Percentiles rank a stretch among this genome's conserved stretches.
phyloP scores from a whole-genome alignment of 768 basidiomycete species.

The Dioszegia aurantiaca region DNA sequence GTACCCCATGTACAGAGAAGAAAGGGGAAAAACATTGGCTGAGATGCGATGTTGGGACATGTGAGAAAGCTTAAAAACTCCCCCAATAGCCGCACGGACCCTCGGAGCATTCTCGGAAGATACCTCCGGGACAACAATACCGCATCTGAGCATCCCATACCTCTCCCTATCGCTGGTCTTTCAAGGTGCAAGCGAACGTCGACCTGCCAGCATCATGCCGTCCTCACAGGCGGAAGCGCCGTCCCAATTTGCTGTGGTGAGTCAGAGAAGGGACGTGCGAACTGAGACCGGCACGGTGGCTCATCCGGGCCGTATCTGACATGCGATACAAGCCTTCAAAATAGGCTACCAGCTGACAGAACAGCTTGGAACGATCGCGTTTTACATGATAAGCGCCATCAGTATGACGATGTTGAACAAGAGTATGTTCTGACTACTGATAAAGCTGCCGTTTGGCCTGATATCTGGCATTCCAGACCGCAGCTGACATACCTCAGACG shows the following conservation, averaged over 20 bases:
- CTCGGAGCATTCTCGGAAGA: too few species aligned
- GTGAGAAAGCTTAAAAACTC: neutral
- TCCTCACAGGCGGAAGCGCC: conserved; percentile 4
- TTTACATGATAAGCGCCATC: conserved; percentile 44
- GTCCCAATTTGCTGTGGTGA: conserved; percentile 1
- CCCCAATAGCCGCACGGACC: neutral
- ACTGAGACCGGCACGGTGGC: too few species aligned
- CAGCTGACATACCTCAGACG: conserved; percentile 18
- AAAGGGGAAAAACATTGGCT: neutral
- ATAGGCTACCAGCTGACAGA: conserved; percentile 1
- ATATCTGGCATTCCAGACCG: neutral
- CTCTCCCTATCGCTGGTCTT: neutral
- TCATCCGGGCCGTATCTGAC: too few species aligned
- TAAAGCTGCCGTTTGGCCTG: too few species aligned
- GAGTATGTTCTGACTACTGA: conserved; percentile 15
- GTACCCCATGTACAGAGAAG: conserved; percentile 8
- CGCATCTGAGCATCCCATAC: too few species aligned
- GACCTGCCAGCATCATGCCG: neutral
- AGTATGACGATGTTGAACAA: conserved; percentile 44
- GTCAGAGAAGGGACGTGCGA: too few species aligned
- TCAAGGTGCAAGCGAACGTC: too few species aligned
- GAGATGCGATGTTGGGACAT: neutral
- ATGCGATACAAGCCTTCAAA: too few species aligned
- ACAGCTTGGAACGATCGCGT: conserved; percentile 35
- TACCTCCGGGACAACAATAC: too few species aligned